phyloP scores from a whole-genome alignment of 257 asterid genomes.

The Capsicum chinense region DNA sequence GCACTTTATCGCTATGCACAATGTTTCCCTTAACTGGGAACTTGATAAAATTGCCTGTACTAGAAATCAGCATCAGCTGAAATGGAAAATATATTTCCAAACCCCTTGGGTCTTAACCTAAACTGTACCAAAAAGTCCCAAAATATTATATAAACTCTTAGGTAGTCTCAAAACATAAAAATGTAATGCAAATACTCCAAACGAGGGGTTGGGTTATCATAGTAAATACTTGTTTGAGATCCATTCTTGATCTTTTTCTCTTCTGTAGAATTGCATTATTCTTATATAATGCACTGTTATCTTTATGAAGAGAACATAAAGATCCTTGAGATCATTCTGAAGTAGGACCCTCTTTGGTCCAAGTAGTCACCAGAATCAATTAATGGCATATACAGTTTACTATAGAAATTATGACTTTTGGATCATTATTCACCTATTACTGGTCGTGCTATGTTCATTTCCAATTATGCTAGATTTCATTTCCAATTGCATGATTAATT shows the following conservation, averaged over 20 bases:
- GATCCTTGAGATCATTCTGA: not conserved
- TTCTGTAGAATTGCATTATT: not conserved
- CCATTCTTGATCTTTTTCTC: not conserved
- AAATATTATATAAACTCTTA: not conserved
- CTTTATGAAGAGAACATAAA: not conserved
- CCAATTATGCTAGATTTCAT: not conserved
- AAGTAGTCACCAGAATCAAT: not conserved
- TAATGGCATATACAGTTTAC: not conserved
- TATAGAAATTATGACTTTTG: not conserved
- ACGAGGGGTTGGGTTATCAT: not conserved
- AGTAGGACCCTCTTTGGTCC: not conserved
- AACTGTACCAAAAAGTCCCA: not conserved
- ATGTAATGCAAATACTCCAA: not conserved
- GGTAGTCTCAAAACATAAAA: conserved; percentile 1
- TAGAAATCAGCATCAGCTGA: not conserved
- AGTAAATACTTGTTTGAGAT: not conserved
- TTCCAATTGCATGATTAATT: not conserved
- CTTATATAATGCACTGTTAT: not conserved
- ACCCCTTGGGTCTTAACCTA: not conserved
- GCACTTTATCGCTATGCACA: not conserved
- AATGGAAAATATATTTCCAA: not conserved
- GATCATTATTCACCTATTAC: conserved; percentile 4
- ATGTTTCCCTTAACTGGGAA: not conserved
- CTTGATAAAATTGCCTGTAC: not conserved
- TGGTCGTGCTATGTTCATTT: not conserved